Percentiles rank a stretch among this genome's conserved stretches.
phyloP scores from a whole-genome alignment of 2,329 filamentous ascomycete species.

The Phoma sp. region DNA sequence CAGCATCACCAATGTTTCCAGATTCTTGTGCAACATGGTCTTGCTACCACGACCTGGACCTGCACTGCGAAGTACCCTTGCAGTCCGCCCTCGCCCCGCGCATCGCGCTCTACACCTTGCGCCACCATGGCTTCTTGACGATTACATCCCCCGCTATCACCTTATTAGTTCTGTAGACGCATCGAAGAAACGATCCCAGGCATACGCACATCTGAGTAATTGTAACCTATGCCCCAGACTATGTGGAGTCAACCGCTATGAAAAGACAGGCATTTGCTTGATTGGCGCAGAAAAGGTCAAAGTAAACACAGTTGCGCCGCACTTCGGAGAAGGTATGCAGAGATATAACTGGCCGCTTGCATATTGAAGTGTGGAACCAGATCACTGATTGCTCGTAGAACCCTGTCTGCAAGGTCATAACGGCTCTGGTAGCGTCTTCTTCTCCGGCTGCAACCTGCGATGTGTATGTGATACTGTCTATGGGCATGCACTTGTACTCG shows the following conservation, averaged over 20 bases:
- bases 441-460: constrained; percentile 76
- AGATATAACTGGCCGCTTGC: not conserved
- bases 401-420: constrained; percentile 84
- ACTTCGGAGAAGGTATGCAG: constrained; percentile 71
- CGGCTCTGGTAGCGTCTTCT: constrained; percentile 82
- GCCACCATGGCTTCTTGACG: constrained; percentile 73
- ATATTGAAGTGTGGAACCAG: not conserved
- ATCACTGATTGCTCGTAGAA: constrained; percentile 55
- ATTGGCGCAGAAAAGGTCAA: constrained; percentile 76
- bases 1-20: constrained; percentile 7
- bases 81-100: not conserved
- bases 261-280: constrained; percentile 79
- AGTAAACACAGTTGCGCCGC: constrained; percentile 84
- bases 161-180: constrained; percentile 72
- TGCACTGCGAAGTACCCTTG: constrained; percentile 4
- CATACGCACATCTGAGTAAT: constrained; percentile 77
- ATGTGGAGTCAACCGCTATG: constrained; percentile 82
- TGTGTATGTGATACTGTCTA: constrained; percentile 56
- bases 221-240: constrained; percentile 83
- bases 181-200: constrained; percentile 74
- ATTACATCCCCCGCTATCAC: constrained; percentile 77
- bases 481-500: not conserved
- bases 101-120: constrained; percentile 59
- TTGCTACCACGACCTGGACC: constrained; percentile 23
- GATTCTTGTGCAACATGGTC: constrained; percentile 18